Evolutionary conservation across 805 yeast genomes (phyloP).

Genomic region (Candida multigemmis): DNA sequence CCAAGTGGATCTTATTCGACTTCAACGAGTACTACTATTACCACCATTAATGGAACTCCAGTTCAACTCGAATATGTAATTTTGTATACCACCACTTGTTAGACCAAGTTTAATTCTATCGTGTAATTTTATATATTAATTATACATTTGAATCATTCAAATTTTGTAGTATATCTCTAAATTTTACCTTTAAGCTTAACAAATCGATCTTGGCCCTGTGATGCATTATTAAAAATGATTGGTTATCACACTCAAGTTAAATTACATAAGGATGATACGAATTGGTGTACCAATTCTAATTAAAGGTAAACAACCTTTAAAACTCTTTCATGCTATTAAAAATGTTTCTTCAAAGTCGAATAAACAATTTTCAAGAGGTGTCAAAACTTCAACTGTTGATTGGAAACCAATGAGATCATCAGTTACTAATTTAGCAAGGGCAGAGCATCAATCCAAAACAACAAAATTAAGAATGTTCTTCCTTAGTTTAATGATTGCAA

Average conservation of each 20-base stretch:
- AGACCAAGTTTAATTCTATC: background rate
- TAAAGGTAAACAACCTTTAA: no score
- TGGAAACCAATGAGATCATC: slow-evolving; percentile 71
- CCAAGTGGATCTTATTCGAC: slow-evolving; percentile 14
- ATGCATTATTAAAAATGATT: no score
- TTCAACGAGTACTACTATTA: slow-evolving; percentile 10
- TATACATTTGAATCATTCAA: no score
- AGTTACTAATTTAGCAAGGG: slow-evolving; percentile 22
- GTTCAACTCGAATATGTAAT: slow-evolving; percentile 15
- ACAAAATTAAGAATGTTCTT: slow-evolving; percentile 29
- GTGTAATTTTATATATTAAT: background rate
- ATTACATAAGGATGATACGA: no score
- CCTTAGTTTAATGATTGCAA: slow-evolving; percentile 46
- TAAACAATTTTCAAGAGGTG: slow-evolving; percentile 9
- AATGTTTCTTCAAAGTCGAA: background rate
- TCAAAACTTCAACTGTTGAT: slow-evolving; percentile 65
- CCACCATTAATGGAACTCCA: slow-evolving; percentile 12
- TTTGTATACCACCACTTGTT: slow-evolving; percentile 13
- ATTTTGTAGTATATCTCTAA: no score
- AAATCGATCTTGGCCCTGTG: no score
- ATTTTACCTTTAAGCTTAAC: no score
- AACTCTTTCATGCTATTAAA: no score
- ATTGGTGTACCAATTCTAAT: no score
- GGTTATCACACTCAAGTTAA: no score
- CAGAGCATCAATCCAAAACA: slow-evolving; percentile 29